phyloP scores from a whole-genome alignment of 495 filamentous ascomycete genomes.

The Lepraria neglecta region DNA sequence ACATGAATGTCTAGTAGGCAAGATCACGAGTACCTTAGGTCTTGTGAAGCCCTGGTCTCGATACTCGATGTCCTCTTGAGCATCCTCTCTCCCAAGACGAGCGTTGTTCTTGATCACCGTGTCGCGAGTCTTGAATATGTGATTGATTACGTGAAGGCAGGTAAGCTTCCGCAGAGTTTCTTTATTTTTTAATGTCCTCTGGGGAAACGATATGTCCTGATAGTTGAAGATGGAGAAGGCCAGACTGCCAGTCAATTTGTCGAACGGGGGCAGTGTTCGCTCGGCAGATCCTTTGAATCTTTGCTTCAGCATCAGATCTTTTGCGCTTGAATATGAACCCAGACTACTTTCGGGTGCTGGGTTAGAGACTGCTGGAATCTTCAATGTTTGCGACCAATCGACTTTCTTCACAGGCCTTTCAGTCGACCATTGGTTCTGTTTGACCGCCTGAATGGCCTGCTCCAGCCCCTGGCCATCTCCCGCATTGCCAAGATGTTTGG shows the following conservation, averaged over 20 bases:
- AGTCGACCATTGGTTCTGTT: constrained; percentile 51
- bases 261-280: constrained; percentile 35
- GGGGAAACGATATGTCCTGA: constrained; percentile 70
- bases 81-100: constrained; percentile 54
- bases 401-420: neutral
- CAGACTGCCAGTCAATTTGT: constrained; percentile 32
- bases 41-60: constrained; percentile 94
- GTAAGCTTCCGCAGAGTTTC: constrained; percentile 60
- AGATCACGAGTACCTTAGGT: constrained; percentile 82
- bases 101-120: constrained; percentile 87
- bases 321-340: neutral
- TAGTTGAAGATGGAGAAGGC: constrained; percentile 59
- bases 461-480: constrained; percentile 49
- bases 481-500: constrained; percentile 64
- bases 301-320: constrained; percentile 39
- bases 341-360: neutral
- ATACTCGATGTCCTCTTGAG: constrained; percentile 61
- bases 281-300: constrained; percentile 38
- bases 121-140: constrained; percentile 89
- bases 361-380: neutral
- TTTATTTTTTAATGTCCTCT: constrained; percentile 59
- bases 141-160: constrained; percentile 83
- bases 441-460: constrained; percentile 46
- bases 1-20: constrained; percentile 81
- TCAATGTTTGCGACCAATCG: constrained; percentile 1